These are phyloP conservation scores for Tylopilus sp. DNA, from an alignment of 768 basidiomycete genomes.

Conservation along the genomic window DNA sequence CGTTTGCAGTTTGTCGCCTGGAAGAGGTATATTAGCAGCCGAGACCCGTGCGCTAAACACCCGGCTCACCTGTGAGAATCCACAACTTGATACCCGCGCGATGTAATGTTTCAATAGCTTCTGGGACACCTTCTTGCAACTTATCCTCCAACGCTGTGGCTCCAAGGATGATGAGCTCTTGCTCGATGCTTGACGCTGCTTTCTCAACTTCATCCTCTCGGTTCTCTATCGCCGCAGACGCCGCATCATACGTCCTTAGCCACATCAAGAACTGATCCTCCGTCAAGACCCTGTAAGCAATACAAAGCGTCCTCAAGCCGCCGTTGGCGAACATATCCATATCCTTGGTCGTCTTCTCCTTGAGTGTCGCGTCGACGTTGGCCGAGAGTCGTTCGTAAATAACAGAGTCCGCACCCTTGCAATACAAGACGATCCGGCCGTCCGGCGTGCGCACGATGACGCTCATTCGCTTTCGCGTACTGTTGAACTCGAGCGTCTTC, in stretches of 20 bases:
- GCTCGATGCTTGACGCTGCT: constrained; percentile 81
- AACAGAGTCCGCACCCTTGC: constrained; percentile 97
- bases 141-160: constrained; percentile 98
- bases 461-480: constrained; percentile 93
- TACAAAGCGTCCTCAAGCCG: constrained; percentile 87
- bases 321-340: constrained; percentile 94
- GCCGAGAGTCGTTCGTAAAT: constrained; percentile 82
- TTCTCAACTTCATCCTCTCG: constrained; percentile 91
- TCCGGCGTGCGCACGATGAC: constrained; percentile 84
- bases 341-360: constrained; percentile 77
- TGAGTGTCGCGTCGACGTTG: constrained; percentile 70
- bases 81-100: constrained; percentile 95
- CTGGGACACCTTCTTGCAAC: constrained; percentile 94
- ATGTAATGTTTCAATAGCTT: constrained; percentile 90
- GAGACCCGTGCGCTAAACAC: not conserved
- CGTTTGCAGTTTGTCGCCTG: constrained; percentile 95
- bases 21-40: not conserved
- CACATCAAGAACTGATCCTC: constrained; percentile 86
- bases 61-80: constrained; percentile 81
- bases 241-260: constrained; percentile 78
- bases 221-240: constrained; percentile 69
- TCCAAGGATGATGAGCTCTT: constrained; percentile 78
- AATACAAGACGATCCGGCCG: constrained; percentile 78
- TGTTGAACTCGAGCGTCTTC: constrained; percentile 90
- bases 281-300: constrained; percentile 72